Evolutionary conservation across 345 rosid species (phyloP).

Genomic region (Heritiera fomes): DNA sequence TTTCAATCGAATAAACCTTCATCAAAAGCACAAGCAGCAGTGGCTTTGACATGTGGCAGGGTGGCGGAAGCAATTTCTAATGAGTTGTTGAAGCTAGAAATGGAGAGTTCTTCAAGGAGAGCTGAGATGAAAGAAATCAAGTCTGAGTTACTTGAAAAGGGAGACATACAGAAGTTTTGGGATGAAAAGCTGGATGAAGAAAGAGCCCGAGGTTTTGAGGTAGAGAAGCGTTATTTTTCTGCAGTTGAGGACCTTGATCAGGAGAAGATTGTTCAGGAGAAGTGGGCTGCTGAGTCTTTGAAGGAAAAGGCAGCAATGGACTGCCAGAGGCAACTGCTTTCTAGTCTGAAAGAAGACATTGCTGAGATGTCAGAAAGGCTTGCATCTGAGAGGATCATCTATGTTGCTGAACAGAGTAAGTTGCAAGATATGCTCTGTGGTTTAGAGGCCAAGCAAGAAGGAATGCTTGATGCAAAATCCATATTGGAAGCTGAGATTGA

Average conservation of each 20-base stretch:
- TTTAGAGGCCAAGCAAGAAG: constrained; percentile 53
- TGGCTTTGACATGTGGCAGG: constrained; percentile 74
- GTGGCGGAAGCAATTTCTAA: constrained; percentile 55
- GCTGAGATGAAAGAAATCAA: constrained; percentile 64
- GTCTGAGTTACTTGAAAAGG: constrained; percentile 59
- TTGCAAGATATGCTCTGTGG: constrained; percentile 44
- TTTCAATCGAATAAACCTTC: constrained; percentile 80
- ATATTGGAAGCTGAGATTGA: constrained; percentile 74
- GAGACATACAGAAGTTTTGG: constrained; percentile 69
- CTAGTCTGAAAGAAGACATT: constrained; percentile 59
- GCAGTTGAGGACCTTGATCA: constrained; percentile 55
- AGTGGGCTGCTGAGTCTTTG: constrained; percentile 42
- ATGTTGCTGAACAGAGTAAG: constrained; percentile 45
- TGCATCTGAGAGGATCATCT: constrained; percentile 51
- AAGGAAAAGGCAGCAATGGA: constrained; percentile 84
- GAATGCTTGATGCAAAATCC: constrained; percentile 59
- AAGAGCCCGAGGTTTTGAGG: constrained; percentile 45
- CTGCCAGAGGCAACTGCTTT: constrained; percentile 77
- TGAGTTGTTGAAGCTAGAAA: constrained; percentile 68
- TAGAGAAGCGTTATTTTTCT: constrained; percentile 45
- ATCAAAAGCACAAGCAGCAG: constrained; percentile 84
- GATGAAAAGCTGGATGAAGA: constrained; percentile 59
- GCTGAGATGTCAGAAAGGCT: constrained; percentile 76
- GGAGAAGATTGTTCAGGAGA: constrained; percentile 50
- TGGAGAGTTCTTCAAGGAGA: constrained; percentile 50